Conservation (phyloP, 2,329 filamentous ascomycete species). For the Venturia asperata region DNA sequence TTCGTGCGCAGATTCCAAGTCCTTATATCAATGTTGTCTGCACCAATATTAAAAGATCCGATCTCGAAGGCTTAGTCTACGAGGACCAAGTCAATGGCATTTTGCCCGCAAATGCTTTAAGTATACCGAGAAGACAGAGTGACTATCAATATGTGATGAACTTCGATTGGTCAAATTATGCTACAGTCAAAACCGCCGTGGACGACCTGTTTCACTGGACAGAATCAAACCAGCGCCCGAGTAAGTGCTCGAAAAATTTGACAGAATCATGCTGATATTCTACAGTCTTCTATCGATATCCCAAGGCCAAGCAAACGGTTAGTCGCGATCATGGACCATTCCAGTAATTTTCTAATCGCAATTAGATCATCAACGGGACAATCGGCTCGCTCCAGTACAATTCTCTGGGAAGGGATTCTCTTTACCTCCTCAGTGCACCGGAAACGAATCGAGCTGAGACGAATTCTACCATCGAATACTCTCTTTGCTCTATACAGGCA, state of each 20-base stretch:
- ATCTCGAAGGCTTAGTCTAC: background rate
- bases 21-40: background rate
- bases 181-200: background rate
- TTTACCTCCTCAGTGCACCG: background rate
- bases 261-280: background rate
- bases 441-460: background rate
- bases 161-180: background rate
- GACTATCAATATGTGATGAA: background rate
- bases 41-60: background rate
- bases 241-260: background rate
- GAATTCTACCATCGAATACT: background rate
- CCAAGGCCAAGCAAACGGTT: background rate
- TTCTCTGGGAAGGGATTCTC: background rate
- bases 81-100: background rate
- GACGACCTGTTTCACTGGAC: background rate
- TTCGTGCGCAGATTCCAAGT: slow-evolving; percentile 1
- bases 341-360: no score
- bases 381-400: background rate
- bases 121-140: background rate
- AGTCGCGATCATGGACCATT: background rate
- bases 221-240: background rate
- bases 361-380: background rate
- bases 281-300: background rate
- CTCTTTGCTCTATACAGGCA: background rate
- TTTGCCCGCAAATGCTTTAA: background rate